phyloP scores from a whole-genome alignment of 164 flowering plant genomes.

The Vitis labrusca region DNA sequence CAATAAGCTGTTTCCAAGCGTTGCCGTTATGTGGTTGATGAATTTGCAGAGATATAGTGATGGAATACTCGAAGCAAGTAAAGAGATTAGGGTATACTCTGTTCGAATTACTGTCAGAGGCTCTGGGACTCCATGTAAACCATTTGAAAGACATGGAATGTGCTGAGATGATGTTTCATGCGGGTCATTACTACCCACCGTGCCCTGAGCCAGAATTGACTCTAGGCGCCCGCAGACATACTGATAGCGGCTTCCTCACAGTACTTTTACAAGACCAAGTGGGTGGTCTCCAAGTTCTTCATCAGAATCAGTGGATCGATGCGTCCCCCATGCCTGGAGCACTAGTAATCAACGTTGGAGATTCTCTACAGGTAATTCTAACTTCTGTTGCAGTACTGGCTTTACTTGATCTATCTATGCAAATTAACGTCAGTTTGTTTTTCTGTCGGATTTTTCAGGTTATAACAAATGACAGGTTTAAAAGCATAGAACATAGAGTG shows the following conservation, averaged over 20 bases:
- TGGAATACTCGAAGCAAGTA: conserved; percentile 22
- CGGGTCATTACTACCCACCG: conserved; percentile 27
- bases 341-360: conserved; percentile 28
- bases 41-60: conserved; percentile 11
- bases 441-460: conserved; percentile 10
- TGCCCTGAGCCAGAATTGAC: conserved; percentile 35
- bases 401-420: too few relatives aligned
- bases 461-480: conserved; percentile 23
- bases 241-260: conserved; percentile 26
- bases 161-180: neutral
- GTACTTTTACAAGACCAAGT: conserved; percentile 33
- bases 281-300: conserved; percentile 33
- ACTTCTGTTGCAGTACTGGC: too few relatives aligned
- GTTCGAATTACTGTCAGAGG: conserved; percentile 28
- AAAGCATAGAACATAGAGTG: conserved; percentile 28
- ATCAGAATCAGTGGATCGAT: conserved; percentile 27
- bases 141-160: conserved; percentile 24
- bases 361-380: conserved; percentile 20
- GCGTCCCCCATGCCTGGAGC: conserved; percentile 24
- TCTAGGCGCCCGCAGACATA: conserved; percentile 20
- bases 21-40: too few relatives aligned
- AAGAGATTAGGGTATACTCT: conserved; percentile 4
- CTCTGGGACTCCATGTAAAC: conserved; percentile 21
- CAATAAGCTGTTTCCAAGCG: too few relatives aligned
- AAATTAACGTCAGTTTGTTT: too few relatives aligned